Evolutionary conservation across 106 monocot genomes (phyloP), one percentile per base, ranked within the genome.

Genomic region (Vanilla planifolia): DNA sequence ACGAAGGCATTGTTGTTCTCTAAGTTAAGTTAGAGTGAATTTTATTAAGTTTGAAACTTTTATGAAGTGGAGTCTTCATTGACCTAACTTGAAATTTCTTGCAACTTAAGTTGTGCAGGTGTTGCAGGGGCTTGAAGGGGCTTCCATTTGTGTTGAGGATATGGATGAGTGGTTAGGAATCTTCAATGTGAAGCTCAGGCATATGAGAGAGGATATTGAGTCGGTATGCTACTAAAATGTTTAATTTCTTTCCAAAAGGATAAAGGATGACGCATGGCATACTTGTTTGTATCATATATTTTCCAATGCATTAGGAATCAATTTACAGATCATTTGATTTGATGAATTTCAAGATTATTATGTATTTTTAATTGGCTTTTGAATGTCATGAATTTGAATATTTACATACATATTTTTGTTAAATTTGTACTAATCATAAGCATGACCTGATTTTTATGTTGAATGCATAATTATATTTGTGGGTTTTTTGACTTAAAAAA

Each of bases 131-230:
- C 63, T 98, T 51, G 98, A 92, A 71, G 51, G 44, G 43, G 79
- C 82, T 51, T 75, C 51, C 23, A 65, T 75, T 32, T 85, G 82
- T 59, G 88, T 98, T 48, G 98, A 98, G 46, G 98, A 98, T 71
- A 92, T 98, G 79, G 92, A 98, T 75, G 92, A 85, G 66, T 98
- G 98, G 98, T 75, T 98, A 5, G 70, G 81, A 37, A 98, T 92
- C 59, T 98, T 98, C 48, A 98, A 98, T 76, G 79, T 92, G 40
- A 98, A 98, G 62, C 91, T 98, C 9, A 81, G 82, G 59, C 92
- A 98, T 73, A 98, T 98, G 98, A 92, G 98, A 66, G 92, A 98
- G 76, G 98, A 98, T 55, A 98, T 98, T 59, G 76, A 88, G 82
- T 98, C 92, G 73, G 98, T 98, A 87, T 33, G 72, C 6, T 48